Percentiles rank a stretch among this genome's conserved stretches.
phyloP scores from a whole-genome alignment of 805 yeast genomes.

The Naumovozyma dairenensis region DNA sequence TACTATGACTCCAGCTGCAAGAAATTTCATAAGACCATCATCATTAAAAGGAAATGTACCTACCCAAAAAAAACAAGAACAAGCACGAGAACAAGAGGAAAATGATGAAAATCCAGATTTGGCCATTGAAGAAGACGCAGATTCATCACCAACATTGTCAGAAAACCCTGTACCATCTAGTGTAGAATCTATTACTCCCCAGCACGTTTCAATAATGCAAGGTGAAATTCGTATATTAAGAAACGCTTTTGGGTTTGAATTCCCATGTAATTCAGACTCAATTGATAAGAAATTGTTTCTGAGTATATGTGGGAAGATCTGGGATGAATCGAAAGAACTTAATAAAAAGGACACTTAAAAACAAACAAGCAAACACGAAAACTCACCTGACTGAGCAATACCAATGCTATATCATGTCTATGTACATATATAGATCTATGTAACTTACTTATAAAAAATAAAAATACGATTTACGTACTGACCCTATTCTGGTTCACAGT shows the following conservation, averaged over 20 bases:
- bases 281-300: constrained; percentile 26
- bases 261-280: constrained; percentile 11
- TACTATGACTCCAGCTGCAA: not conserved
- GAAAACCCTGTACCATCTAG: not conserved
- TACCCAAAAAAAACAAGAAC: not conserved
- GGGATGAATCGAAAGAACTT: constrained; percentile 21
- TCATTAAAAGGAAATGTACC: too few species aligned
- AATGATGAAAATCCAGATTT: constrained; percentile 19
- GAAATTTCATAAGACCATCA: not conserved
- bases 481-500: too few species aligned
- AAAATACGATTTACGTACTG: too few species aligned
- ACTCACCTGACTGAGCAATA: too few species aligned
- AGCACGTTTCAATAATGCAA: too few species aligned
- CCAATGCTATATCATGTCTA: too few species aligned
- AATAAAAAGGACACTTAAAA: constrained; percentile 1
- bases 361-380: constrained; percentile 2
- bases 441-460: too few species aligned
- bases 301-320: constrained; percentile 27
- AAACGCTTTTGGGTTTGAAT: constrained; percentile 23
- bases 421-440: too few species aligned
- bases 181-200: constrained; percentile 2
- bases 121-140: constrained; percentile 22
- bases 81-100: constrained; percentile 3
- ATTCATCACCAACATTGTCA: constrained; percentile 11
- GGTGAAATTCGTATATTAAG: constrained; percentile 22